Evolutionary conservation across 306 rosid genomes (phyloP), one percentile per base, ranked within the genome.

Genomic region (Mimosa pudica): DNA sequence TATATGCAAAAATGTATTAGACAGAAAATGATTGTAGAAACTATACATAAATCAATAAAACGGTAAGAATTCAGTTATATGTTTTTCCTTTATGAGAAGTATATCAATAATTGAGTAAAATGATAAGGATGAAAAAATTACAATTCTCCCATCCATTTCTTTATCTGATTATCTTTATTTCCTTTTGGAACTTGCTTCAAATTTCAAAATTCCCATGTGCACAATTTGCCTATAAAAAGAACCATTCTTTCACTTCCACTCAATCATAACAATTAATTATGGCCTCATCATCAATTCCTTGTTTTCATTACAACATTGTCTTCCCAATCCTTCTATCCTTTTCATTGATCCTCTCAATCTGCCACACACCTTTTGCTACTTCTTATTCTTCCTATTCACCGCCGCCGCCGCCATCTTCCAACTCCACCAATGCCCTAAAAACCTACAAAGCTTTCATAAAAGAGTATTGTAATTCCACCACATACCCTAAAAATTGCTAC

Each of bases 401-500:
- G 7, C 20, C 35, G 7, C 5, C 52, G 3, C 16, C 52, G 7
- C 20, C 66, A 8, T 10, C 65, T 24, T 60, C 60, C 30, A 38
- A 0, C 71, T 17, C 82, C 61, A 11, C 74, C 38, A 8, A 30
- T 13, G 20, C 79, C n/a, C 41, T 24, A 77, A 30, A 68, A 45
- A 42, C 74, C 24, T 74, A 77, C 82, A 67, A 75, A 75, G 68
- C 51, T 16, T 88, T 79, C 77, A 80, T 86, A 10, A 74, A 62
- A 32, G 48, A 6, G 5, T 55, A 82, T 35, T 88, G 89, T 81
- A 82, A 38, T 12, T 70, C 85, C 51, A 82, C 88, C 78, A 73
- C 85, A 5, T 78, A 86, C 60, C 84, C 89, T 4, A 57, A 12
- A 0, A 44, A 47, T 72, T 89, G 92, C 70, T 82, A 75, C 84